These are phyloP conservation scores for Candida sphagnicola DNA, from an alignment of 805 yeast genomes.

Conservation along the genomic window DNA sequence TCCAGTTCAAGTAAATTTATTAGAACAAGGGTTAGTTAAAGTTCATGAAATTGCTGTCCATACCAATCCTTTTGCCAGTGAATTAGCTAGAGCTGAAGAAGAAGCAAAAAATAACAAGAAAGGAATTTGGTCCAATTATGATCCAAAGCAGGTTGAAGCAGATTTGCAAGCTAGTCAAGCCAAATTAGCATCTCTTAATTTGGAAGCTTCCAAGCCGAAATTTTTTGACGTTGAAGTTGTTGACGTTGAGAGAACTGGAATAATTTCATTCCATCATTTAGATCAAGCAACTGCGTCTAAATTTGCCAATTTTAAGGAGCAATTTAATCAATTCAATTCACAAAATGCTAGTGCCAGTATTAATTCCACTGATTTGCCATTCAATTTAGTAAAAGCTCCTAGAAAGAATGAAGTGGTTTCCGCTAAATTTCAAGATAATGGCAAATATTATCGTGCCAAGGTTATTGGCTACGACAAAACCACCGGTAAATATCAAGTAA, in stretches of 20 bases:
- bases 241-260: constrained; percentile 42
- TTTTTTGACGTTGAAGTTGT: constrained; percentile 53
- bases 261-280: constrained; percentile 43
- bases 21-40: constrained; percentile 60
- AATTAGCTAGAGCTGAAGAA: constrained; percentile 59
- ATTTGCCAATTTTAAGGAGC: constrained; percentile 42
- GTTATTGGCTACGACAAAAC: constrained; percentile 45
- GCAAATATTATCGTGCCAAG: constrained; percentile 56
- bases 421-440: constrained; percentile 48
- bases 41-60: constrained; percentile 63
- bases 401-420: constrained; percentile 58
- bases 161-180: constrained; percentile 20
- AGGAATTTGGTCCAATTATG: constrained; percentile 70
- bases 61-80: constrained; percentile 51
- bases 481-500: constrained; percentile 43
- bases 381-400: constrained; percentile 35
- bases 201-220: constrained; percentile 32
- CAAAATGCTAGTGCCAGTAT: constrained; percentile 33
- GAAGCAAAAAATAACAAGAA: constrained; percentile 49
- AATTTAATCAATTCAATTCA: constrained; percentile 43
- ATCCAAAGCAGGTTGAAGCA: constrained; percentile 34
- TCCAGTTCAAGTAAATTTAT: constrained; percentile 57
- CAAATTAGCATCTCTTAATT: constrained; percentile 15
- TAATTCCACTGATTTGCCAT: constrained; percentile 35
- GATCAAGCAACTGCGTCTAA: constrained; percentile 33